phyloP scores from a whole-genome alignment of 345 rosid genomes.

The Citropsis articulata region DNA sequence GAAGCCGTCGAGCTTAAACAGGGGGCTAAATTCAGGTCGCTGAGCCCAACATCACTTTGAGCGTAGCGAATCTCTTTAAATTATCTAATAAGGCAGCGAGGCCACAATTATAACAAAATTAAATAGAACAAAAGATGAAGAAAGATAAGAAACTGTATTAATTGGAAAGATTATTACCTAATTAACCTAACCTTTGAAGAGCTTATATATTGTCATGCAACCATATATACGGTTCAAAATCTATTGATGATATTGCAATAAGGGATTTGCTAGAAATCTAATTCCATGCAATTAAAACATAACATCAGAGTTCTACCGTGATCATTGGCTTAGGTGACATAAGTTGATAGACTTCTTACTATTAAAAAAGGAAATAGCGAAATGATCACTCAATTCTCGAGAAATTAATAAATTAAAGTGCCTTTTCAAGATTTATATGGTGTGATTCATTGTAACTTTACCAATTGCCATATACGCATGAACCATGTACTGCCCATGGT shows the following conservation, averaged over 20 bases:
- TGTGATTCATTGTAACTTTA: background rate
- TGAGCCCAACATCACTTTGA: too few relatives aligned
- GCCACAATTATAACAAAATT: background rate
- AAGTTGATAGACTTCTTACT: background rate
- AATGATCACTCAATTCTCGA: background rate
- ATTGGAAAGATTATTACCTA: background rate
- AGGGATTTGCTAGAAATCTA: too few relatives aligned
- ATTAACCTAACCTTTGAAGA: background rate
- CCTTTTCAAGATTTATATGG: slow-evolving; percentile 2
- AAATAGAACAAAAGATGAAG: too few relatives aligned
- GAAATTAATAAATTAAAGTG: background rate
- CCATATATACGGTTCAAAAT: background rate
- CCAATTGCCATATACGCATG: background rate
- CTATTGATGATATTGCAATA: too few relatives aligned
- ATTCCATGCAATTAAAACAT: too few relatives aligned
- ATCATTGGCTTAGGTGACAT: background rate
- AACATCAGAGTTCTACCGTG: background rate
- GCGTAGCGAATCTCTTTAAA: background rate
- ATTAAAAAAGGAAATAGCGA: background rate
- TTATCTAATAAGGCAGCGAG: background rate
- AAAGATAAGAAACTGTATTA: background rate
- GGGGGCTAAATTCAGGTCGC: too few relatives aligned
- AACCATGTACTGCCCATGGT: background rate
- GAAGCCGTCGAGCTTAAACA: too few relatives aligned
- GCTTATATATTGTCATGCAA: background rate